Evolutionary conservation across 805 yeast species (phyloP).

Genomic region (Candida broadrunensis): DNA sequence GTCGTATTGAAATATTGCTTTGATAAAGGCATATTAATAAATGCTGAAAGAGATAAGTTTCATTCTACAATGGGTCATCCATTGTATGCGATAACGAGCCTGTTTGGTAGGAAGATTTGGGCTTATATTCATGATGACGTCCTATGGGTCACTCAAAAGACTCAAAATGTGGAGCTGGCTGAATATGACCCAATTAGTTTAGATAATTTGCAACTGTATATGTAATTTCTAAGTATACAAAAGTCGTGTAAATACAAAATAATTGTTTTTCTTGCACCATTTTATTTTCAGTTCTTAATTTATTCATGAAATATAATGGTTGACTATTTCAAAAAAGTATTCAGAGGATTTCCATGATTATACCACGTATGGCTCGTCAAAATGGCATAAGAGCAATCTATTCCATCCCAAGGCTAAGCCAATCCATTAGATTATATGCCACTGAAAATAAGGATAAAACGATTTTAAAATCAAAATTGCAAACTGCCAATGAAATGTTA

Average conservation of each 20-base stretch:
- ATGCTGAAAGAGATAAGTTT: conserved; percentile 25
- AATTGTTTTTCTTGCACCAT: not conserved
- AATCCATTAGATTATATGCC: not conserved
- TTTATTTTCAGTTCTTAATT: too few relatives aligned
- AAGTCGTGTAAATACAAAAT: not conserved
- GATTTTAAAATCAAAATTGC: conserved; percentile 11
- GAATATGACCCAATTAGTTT: conserved; percentile 43
- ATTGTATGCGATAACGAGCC: conserved; percentile 24
- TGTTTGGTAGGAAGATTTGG: conserved; percentile 27
- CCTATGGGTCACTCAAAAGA: conserved; percentile 40
- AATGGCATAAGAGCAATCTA: not conserved
- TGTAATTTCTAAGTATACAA: not conserved
- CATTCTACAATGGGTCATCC: conserved; percentile 40
- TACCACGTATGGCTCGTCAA: too few relatives aligned
- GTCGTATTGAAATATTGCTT: conserved; percentile 63
- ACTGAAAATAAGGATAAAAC: conserved; percentile 3
- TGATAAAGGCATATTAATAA: conserved; percentile 43
- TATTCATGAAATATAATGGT: too few relatives aligned
- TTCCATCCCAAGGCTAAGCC: not conserved
- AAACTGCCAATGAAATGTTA: conserved; percentile 19
- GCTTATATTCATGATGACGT: conserved; percentile 66
- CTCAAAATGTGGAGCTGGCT: conserved; percentile 8
- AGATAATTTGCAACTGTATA: conserved; percentile 18
- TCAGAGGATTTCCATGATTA: too few relatives aligned
- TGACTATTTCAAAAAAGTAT: too few relatives aligned